These are phyloP conservation scores for Solanum aculeatissimum DNA, from an alignment of 305 asterid genomes.

Conservation along the genomic window DNA sequence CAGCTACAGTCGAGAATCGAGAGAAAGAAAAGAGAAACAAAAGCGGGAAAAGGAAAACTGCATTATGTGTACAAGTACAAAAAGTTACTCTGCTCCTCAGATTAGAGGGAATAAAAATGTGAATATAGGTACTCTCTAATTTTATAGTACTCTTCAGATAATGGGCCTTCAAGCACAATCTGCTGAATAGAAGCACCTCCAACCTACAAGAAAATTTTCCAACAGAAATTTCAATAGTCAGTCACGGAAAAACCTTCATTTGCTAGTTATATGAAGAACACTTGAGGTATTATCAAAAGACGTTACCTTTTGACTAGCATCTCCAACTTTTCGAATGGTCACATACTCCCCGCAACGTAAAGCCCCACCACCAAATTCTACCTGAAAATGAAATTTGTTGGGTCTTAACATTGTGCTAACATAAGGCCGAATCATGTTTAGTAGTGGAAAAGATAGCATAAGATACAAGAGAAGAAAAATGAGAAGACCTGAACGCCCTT, in stretches of 20 bases:
- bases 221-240: background rate
- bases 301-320: constrained; percentile 81
- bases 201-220: constrained; percentile 38
- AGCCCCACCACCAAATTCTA: constrained; percentile 80
- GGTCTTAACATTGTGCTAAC: background rate
- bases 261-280: background rate
- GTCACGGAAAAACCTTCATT: background rate
- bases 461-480: background rate
- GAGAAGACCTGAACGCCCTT: constrained; percentile 70
- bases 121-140: constrained; percentile 73
- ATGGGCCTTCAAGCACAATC: constrained; percentile 89
- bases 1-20: background rate
- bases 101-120: constrained; percentile 75
- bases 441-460: background rate
- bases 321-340: constrained; percentile 90
- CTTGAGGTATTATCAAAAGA: background rate
- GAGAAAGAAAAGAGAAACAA: background rate
- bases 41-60: background rate
- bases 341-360: constrained; percentile 89
- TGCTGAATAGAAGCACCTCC: constrained; percentile 73
- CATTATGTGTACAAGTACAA: background rate
- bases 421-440: background rate
- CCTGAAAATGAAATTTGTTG: constrained; percentile 26
- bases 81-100: background rate
- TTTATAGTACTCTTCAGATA: constrained; percentile 81